Conservation (phyloP, 192 early-diverging fungal genomes). For the Phlyctochytrium bullatum region DNA sequence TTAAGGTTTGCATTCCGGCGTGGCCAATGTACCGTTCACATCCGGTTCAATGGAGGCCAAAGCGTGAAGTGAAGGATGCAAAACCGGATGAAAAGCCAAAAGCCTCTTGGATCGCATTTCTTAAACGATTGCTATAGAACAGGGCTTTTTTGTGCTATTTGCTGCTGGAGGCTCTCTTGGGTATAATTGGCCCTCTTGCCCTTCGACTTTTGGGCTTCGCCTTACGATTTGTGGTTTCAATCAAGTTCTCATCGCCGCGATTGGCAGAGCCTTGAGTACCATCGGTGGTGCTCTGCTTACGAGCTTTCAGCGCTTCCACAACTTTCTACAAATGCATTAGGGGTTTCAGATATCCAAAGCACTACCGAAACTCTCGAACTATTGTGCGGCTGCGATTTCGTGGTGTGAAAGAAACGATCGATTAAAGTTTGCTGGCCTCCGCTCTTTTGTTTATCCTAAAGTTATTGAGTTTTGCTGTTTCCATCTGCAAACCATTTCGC, state of each 20-base stretch:
- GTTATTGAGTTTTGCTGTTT: background rate
- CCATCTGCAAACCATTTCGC: conserved; percentile 27
- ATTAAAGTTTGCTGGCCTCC: background rate
- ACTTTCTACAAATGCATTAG: background rate
- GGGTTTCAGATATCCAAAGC: too few relatives aligned
- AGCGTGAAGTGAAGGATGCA: background rate
- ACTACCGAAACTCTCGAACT: background rate
- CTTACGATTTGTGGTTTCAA: too few relatives aligned
- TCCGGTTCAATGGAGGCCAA: background rate
- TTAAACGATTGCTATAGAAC: background rate
- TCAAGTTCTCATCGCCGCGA: background rate
- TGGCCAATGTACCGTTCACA: background rate
- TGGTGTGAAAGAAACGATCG: background rate
- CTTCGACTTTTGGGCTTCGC: too few relatives aligned
- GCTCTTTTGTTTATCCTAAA: background rate
- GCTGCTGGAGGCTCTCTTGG: background rate
- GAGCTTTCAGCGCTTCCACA: background rate
- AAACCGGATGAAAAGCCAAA: background rate
- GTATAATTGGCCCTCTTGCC: too few relatives aligned
- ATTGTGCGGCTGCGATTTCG: background rate
- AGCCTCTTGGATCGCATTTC: background rate
- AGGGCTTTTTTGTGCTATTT: background rate
- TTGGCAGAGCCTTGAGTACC: background rate
- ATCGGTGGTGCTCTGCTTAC: too few relatives aligned
- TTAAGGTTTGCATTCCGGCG: background rate